Base-by-base conservation (phyloP, 805 yeast species). In the Kuraishia hungarica region DNA sequence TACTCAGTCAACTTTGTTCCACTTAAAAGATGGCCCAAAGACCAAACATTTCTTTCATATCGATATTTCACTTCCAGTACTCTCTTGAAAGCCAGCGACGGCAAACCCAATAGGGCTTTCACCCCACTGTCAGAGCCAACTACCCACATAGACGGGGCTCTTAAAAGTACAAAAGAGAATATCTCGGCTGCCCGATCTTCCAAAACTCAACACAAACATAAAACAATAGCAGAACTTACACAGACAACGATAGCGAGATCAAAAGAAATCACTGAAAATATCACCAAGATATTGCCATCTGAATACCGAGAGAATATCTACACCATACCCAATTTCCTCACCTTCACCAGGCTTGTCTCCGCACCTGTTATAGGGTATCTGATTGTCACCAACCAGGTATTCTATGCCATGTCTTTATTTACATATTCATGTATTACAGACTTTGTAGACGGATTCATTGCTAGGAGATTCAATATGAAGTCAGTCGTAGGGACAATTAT, bases 371-470 rank as follows among this genome's bases (percentile, higher is more conserved):
- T 96, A 35, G 98, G 97, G 0, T 87, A 86, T 62, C 78, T 84
- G 61, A 82, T 93, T 11, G 75, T 90, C 22, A 71, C 83, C 4
- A 83, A 86, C 17, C 78, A 89, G 28, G 72, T 86, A 1, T 69
- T 76, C 13, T 72, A 78, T 51, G 97, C 98, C 0, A 71, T 89
- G 50, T 79, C 82, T 1, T 64, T 94, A 11, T 93, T 94, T 68
- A 76, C 83, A 0, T 91, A 90, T 63, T 91, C 97, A 0, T 87
- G 97, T 59, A 67, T 91, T 2, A 93, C 99, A 0, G 99, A 94
- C 67, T 86, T 89, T 59, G 71, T 92, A 22, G 99, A 94, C 68
- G 99, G 99, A 0, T 88, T 71, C 64, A 82, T 96, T 59, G 99
- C 99, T 3, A 76, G 99, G 55, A 79, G 71, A 57, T 93, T 70